Evolutionary conservation across 768 basidiomycete genomes (phyloP).

Genomic region (Mycena latifolia): DNA sequence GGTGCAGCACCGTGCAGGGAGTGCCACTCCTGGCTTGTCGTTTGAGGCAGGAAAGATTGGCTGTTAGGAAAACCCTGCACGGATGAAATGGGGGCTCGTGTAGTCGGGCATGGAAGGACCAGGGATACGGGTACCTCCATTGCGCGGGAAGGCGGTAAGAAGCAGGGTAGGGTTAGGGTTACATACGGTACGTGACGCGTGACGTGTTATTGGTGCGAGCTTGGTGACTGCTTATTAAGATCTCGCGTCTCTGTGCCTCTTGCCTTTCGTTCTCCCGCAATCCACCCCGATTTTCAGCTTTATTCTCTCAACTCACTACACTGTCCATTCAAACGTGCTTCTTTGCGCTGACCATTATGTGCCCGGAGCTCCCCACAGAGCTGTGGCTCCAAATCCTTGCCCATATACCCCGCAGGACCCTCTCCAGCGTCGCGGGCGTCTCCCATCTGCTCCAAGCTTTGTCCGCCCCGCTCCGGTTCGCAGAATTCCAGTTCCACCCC

Average conservation of each 20-base stretch:
- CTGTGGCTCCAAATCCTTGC: background rate
- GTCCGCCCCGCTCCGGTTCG: background rate
- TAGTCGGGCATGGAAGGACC: slow-evolving; percentile 18
- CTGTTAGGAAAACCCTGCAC: background rate
- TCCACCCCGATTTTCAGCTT: too few relatives aligned
- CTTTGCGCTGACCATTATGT: too few relatives aligned
- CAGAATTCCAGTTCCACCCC: slow-evolving; percentile 1
- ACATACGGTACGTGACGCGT: too few relatives aligned
- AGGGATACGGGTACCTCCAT: too few relatives aligned
- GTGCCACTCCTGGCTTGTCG: slow-evolving; percentile 26
- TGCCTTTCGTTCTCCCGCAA: too few relatives aligned
- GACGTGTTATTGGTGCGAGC: too few relatives aligned
- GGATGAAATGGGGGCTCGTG: slow-evolving; percentile 3
- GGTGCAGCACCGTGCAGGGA: too few relatives aligned
- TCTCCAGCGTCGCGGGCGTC: background rate
- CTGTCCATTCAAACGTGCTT: too few relatives aligned
- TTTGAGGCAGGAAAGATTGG: slow-evolving; percentile 17
- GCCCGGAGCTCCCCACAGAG: slow-evolving; percentile 1
- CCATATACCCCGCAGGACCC: background rate
- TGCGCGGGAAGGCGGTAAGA: slow-evolving; percentile 15
- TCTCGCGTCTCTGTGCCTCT: too few relatives aligned
- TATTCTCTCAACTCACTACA: too few relatives aligned
- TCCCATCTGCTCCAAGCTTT: background rate
- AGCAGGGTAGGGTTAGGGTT: too few relatives aligned
- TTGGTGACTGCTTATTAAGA: too few relatives aligned